Percentiles rank a stretch among this genome's conserved stretches.
Conservation (phyloP, 257 asterid species). For the Solanum etuberosum region DNA sequence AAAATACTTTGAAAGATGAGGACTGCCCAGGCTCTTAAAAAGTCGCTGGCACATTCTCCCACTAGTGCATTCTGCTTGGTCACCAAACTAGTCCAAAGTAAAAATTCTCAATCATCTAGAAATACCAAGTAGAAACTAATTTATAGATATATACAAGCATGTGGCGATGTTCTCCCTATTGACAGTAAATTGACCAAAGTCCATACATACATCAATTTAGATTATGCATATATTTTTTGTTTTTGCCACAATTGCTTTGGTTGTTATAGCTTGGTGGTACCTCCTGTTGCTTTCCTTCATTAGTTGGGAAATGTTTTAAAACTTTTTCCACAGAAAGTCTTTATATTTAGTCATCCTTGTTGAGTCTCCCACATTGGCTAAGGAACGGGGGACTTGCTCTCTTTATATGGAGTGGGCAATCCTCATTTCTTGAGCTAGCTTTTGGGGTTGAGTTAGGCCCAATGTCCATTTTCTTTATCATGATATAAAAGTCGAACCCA, state of each 20-base stretch:
- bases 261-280: background rate
- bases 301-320: background rate
- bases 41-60: background rate
- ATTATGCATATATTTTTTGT: background rate
- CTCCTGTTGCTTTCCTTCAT: background rate
- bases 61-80: background rate
- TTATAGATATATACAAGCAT: background rate
- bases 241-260: background rate
- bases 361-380: background rate
- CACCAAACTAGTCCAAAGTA: background rate
- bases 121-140: background rate
- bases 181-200: background rate
- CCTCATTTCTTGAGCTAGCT: background rate
- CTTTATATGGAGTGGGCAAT: background rate
- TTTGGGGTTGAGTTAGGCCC: background rate
- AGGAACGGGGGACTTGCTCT: background rate
- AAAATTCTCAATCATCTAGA: background rate
- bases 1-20: background rate
- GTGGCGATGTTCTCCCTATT: background rate
- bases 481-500: background rate
- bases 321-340: background rate
- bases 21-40: background rate
- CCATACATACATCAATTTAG: background rate
- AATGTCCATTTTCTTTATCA: background rate
- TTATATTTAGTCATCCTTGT: background rate